These are phyloP conservation scores for Magnolia kwangsiensis DNA, from an alignment of 164 flowering plant genomes.

Conservation along the genomic window DNA sequence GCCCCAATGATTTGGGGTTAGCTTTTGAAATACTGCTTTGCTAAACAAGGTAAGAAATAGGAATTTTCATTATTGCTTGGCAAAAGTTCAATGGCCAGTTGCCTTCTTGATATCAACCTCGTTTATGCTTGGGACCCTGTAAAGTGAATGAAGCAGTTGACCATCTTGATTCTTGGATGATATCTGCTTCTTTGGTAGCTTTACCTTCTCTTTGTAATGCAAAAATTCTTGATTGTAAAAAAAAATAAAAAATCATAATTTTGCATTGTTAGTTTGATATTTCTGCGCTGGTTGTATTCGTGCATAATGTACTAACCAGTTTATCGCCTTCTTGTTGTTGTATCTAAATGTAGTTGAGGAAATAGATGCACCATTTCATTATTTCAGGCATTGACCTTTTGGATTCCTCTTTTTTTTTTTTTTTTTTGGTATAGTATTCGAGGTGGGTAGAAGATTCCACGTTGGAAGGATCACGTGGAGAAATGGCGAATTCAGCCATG, in stretches of 20 bases:
- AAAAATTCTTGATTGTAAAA: not conserved
- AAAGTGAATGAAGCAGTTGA: no score
- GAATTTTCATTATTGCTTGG: no score
- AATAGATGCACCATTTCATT: not conserved
- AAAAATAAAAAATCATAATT: no score
- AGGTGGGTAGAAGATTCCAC: not conserved
- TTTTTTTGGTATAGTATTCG: not conserved
- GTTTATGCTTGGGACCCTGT: no score
- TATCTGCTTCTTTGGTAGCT: no score
- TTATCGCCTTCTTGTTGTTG: not conserved
- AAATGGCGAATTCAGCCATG: constrained; percentile 14
- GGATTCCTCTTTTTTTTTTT: not conserved
- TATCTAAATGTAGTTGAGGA: not conserved
- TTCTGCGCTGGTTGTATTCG: not conserved
- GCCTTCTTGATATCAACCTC: no score
- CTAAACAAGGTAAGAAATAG: no score
- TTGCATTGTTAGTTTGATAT: not conserved
- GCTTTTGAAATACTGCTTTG: no score
- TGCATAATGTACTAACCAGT: no score
- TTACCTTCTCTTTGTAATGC: not conserved
- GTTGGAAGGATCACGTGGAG: not conserved
- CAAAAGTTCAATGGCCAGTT: no score
- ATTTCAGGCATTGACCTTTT: not conserved
- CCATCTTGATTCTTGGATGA: no score
- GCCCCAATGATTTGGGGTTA: no score